Evolutionary conservation across 805 yeast species (phyloP), one percentile per base, ranked within the genome.

Genomic region (Lipomyces mesembrius): DNA sequence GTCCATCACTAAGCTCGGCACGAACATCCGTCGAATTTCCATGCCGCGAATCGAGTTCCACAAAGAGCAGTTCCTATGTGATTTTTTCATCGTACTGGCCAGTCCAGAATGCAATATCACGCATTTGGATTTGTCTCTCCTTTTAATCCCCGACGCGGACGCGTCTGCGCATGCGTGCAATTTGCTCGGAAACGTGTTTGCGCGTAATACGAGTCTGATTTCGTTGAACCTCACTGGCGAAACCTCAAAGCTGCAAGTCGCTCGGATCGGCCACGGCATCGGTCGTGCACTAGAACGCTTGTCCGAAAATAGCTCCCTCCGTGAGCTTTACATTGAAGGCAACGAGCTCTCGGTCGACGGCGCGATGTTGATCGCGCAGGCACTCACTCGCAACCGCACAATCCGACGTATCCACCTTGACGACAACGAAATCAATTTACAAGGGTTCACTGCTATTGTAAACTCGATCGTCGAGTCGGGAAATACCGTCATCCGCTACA

Each of bases 321-420:
- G 65, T 17, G 67, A 63, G 39, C 64, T 72, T 9, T 61, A 61
- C 29, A 63, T 72, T 34, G 68, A 57, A 27, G 74, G 74, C 8
- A 72, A 72, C 56, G 72, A 71, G 39, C 65, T 72, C 5, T 74
- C 74, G 2, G 69, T 68, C n/a, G 72, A 71, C 25, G 74, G 74
- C 43, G 74, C 74, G 17, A 67, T 64, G 63, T 35, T 59, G 12
- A 61, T 72, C n/a, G 73, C 72, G 9, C 58, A 72, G 35, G 71
- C 71, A 22, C 65, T 72, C 43, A 53, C 59, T 3, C 52, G 46
- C 20, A 72, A 72, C 52, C 57, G 63, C 34, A 25, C 72, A 9
- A 56, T 72, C 20, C 66, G 72, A 3, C 57, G 71, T 25, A 29
- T 72, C 7, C 49, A 64, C 52, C 58, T 72, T 9, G 74, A 72